Evolutionary conservation across 148 eudicot genomes (phyloP).

Genomic region (Fagopyrum tataricum): DNA sequence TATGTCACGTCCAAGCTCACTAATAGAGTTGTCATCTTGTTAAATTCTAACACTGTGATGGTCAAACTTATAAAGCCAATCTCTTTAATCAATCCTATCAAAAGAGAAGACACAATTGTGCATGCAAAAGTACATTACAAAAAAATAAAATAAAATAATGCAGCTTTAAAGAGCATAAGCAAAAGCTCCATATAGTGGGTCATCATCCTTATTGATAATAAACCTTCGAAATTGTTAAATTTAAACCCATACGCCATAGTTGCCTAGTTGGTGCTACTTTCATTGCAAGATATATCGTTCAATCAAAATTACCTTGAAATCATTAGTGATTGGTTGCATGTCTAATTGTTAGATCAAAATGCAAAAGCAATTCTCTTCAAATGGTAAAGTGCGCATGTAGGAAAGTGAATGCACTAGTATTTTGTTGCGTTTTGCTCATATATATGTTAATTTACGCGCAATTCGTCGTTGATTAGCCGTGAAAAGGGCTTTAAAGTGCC

Average conservation of each 20-base stretch:
- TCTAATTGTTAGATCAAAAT: background rate
- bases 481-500: background rate
- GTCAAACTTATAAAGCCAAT: background rate
- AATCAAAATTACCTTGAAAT: slow-evolving; percentile 2
- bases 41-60: slow-evolving; percentile 3
- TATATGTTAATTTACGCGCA: background rate
- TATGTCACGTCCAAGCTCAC: background rate
- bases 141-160: background rate
- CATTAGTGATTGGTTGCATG: slow-evolving; percentile 3
- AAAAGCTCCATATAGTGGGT: background rate
- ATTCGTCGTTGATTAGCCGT: background rate
- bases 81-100: slow-evolving; percentile 2
- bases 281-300: background rate
- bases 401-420: slow-evolving; percentile 1
- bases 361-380: background rate
- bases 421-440: slow-evolving; percentile 3
- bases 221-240: background rate
- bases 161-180: slow-evolving; percentile 4
- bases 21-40: slow-evolving; percentile 6
- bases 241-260: background rate
- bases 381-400: background rate
- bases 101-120: slow-evolving; percentile 10
- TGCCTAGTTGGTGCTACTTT: slow-evolving; percentile 5
- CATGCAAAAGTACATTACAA: slow-evolving; percentile 4
- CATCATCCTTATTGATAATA: background rate